Conservation (phyloP, 768 basidiomycete species). For the Lentinula lateritia region DNA sequence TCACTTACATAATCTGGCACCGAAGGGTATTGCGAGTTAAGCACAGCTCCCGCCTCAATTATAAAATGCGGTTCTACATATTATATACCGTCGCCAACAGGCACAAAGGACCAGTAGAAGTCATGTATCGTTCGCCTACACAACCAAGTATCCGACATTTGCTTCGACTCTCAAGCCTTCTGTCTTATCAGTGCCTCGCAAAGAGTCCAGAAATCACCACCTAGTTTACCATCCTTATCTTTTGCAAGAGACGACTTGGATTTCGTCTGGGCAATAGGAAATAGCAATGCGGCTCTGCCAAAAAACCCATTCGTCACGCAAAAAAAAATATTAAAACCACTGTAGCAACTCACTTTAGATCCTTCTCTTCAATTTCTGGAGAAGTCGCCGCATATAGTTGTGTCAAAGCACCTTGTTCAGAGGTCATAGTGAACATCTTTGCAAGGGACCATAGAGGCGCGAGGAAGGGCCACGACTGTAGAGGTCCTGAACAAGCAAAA, state of each 20-base stretch:
- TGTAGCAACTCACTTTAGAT: not conserved
- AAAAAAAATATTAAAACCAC: not conserved
- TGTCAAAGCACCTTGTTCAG: conserved; percentile 14
- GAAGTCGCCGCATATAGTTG: conserved; percentile 18
- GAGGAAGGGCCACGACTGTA: conserved; percentile 3
- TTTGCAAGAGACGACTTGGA: not conserved
- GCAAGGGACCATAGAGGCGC: not conserved
- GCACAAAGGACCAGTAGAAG: too few relatives aligned
- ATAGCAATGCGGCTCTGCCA: conserved; percentile 6
- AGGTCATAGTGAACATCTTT: not conserved
- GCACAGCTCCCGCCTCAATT: too few relatives aligned
- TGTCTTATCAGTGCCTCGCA: conserved; percentile 5
- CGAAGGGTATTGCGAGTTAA: too few relatives aligned
- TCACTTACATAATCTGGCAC: too few relatives aligned
- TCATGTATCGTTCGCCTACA: too few relatives aligned
- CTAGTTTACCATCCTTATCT: conserved; percentile 9
- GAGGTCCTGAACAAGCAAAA: not conserved
- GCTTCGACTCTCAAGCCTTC: not conserved
- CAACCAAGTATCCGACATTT: not conserved
- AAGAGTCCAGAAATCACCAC: conserved; percentile 7
- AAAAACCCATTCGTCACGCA: not conserved
- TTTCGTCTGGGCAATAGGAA: not conserved
- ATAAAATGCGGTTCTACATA: too few relatives aligned
- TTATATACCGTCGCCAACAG: too few relatives aligned
- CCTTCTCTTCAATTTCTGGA: conserved; percentile 12